These are phyloP conservation scores for Udeniomyces megalosporus DNA, from an alignment of 768 basidiomycete genomes.

Conservation along the genomic window DNA sequence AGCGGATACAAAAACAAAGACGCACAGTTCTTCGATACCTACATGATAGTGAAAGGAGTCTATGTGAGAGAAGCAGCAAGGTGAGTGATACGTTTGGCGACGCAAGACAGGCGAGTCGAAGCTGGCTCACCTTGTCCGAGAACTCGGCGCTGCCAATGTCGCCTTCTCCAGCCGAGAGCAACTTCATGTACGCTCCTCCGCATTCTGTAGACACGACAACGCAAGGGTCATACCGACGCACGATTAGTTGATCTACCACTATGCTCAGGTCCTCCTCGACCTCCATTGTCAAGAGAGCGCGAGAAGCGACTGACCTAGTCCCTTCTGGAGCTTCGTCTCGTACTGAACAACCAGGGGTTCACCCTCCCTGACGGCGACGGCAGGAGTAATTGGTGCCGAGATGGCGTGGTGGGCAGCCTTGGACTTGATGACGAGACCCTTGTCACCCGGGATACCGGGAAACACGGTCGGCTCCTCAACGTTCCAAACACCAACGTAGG, in stretches of 20 bases:
- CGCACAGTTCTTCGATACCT: too few species aligned
- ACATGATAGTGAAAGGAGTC: conserved; percentile 27
- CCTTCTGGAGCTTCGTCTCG: conserved; percentile 98
- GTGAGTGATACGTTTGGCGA: too few species aligned
- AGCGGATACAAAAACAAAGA: too few species aligned
- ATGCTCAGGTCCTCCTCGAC: too few species aligned
- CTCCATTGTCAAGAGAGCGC: too few species aligned
- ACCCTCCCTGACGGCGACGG: conserved; percentile 56
- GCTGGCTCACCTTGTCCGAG: conserved; percentile 28
- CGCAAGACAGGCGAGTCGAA: neutral
- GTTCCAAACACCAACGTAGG: conserved; percentile 67
- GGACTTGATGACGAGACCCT: conserved; percentile 69
- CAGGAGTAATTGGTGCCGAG: conserved; percentile 66
- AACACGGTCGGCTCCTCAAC: conserved; percentile 67
- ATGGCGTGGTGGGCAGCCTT: conserved; percentile 98
- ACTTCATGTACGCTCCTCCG: conserved; percentile 96
- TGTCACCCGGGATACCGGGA: conserved; percentile 65
- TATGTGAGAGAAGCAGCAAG: conserved; percentile 8
- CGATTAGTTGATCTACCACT: too few species aligned
- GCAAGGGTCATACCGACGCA: too few species aligned
- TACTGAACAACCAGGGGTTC: conserved; percentile 91
- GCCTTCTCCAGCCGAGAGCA: conserved; percentile 40
- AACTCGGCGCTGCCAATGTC: conserved; percentile 29
- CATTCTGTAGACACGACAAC: too few species aligned
- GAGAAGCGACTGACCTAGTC: conserved; percentile 43